Evolutionary conservation across 768 basidiomycete species (phyloP).

Genomic region (Kwoniella pini): DNA sequence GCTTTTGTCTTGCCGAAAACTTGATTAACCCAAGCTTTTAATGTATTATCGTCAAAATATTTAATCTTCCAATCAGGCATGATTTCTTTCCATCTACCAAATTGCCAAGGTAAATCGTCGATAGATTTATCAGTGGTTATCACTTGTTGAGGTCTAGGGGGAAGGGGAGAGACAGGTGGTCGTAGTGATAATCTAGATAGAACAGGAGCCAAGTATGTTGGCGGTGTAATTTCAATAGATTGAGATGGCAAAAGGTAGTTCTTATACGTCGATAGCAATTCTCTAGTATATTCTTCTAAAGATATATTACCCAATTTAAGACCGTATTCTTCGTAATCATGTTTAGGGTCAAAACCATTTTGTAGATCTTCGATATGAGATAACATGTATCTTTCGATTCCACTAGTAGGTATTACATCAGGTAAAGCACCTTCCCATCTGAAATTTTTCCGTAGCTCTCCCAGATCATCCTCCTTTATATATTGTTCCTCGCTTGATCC

Average conservation of each 20-base stretch:
- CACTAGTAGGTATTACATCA: conserved; percentile 20
- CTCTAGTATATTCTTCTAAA: conserved; percentile 26
- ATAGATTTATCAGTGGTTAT: conserved; percentile 40
- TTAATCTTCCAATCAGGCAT: conserved; percentile 42
- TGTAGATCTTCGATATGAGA: conserved; percentile 26
- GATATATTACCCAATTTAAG: conserved; percentile 28
- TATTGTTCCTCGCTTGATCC: background rate
- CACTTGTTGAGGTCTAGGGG: conserved; percentile 31
- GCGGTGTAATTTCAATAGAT: background rate
- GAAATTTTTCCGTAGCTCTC: too few species aligned
- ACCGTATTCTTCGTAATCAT: conserved; percentile 28
- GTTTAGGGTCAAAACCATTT: conserved; percentile 18
- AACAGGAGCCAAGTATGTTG: conserved; percentile 29
- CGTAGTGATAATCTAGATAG: conserved; percentile 37
- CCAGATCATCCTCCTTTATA: too few species aligned
- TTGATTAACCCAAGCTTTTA: conserved; percentile 35
- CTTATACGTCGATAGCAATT: conserved; percentile 32
- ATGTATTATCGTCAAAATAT: conserved; percentile 34
- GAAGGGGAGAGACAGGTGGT: conserved; percentile 32
- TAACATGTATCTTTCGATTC: conserved; percentile 28
- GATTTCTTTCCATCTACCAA: conserved; percentile 38
- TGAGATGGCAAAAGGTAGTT: conserved; percentile 19
- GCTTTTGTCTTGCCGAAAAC: conserved; percentile 36
- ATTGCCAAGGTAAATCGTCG: conserved; percentile 33
- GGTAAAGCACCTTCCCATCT: conserved; percentile 21